Evolutionary conservation across 1,139 yeast species (phyloP), one percentile per base, ranked within the genome.

Genomic region (Lipomyces yarrowii): DNA sequence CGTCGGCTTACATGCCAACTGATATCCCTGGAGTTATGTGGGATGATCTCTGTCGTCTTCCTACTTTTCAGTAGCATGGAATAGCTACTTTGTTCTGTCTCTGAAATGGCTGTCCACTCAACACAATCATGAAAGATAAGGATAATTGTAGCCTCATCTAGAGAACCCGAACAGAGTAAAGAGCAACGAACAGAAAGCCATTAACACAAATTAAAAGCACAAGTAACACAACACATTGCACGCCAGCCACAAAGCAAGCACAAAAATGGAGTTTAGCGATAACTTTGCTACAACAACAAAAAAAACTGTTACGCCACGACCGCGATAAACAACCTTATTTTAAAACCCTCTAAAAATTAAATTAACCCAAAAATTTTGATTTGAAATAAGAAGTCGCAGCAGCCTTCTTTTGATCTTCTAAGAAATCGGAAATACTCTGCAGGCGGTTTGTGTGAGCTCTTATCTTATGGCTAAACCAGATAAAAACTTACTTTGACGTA

Each of bases 341-440:
- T 11, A n/a, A 15, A 15, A 42, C n/a, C 23, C 18, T 15, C n/a
- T 39, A 11, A 3, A n/a, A n/a, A n/a, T n/a, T n/a, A n/a, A 11
- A 37, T 46, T 64, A 68, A 37, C 71, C 72, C 54, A 73, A 72
- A 65, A 77, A 77, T 66, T 74, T 74, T 35, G 74, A 68, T 61
- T 75, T 75, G 63, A 77, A 70, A 15, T 74, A 69, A 2, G 77
- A 71, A 63, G 76, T 74, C 37, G 69, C 69, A 21, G 59, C 62
- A 26, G 42, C 21, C 46, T 57, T 59, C 37, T 59, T 58, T 46
- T 58, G 65, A n/a, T 65, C 65, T 21, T 61, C 64, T 10, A 67
- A 23, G 37, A 67, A 67, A 48, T 56, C 57, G 21, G 65, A 57
- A 11, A 67, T 26, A 42, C 56, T 58, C 68, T 64, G 48, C 23